Evolutionary conservation across 2,329 filamentous ascomycete genomes (phyloP).

Genomic region (Neonectria magnoliae): DNA sequence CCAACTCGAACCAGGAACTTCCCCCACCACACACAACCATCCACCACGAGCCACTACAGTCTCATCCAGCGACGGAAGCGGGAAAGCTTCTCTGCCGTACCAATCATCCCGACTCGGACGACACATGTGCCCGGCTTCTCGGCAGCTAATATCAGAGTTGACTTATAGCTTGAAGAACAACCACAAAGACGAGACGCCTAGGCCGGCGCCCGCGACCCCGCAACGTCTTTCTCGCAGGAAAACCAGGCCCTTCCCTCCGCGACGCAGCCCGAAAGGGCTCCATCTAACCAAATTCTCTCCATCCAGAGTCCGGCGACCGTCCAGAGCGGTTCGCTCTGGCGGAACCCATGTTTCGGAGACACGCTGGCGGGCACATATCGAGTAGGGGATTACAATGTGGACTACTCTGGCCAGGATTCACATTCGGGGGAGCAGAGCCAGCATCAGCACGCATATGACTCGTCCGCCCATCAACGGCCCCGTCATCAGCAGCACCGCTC

Average conservation of each 20-base stretch:
- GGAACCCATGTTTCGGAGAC: conserved; percentile 77
- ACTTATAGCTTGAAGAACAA: conserved; percentile 40
- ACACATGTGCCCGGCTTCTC: conserved; percentile 42
- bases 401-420: conserved; percentile 75
- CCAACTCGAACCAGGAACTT: conserved; percentile 33
- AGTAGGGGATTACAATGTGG: conserved; percentile 78
- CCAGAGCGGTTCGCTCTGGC: conserved; percentile 81
- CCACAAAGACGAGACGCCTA: conserved; percentile 34
- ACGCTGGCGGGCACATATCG: conserved; percentile 80
- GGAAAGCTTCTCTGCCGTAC: conserved; percentile 41
- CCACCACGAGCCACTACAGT: conserved; percentile 36
- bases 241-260: conserved; percentile 42
- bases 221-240: conserved; percentile 40
- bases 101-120: conserved; percentile 36
- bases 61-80: conserved; percentile 42
- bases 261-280: conserved; percentile 65
- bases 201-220: conserved; percentile 39
- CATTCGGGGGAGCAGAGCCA: conserved; percentile 73
- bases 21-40: conserved; percentile 38
- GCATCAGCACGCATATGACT: conserved; percentile 71
- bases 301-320: conserved; percentile 73
- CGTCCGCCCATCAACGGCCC: conserved; percentile 48
- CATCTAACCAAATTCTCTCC: conserved; percentile 65
- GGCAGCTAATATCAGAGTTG: conserved; percentile 38
- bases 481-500: conserved; percentile 56